Evolutionary conservation across 768 basidiomycete genomes (phyloP), one percentile per base, ranked within the genome.

Genomic region (Mrakia frigida): DNA sequence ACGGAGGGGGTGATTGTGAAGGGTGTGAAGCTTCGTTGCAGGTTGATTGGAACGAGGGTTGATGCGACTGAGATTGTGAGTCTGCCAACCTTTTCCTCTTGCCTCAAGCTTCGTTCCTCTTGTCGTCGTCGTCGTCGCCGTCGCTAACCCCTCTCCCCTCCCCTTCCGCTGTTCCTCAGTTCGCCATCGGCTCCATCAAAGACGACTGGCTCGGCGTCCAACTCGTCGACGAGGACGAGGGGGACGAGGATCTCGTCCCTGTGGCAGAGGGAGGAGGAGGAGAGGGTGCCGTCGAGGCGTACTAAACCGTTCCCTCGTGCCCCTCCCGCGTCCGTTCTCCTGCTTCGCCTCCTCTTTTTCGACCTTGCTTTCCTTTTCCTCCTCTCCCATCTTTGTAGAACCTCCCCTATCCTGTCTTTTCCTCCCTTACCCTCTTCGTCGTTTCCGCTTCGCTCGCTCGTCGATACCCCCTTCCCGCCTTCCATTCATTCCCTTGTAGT

Each of bases 11-110:
- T 77, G 79, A 95, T 98, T 78, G 92, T 95, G 83, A 95, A 94
- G 84, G 93, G 94, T 79, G 93, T 93, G 0, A 89, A 90, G 72
- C 90, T 98, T 69, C 89, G 97, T 53, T 87, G 98, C 83, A 96
- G 98, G 85, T 93, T 99, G 61, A 95, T 99, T n/a, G 97, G 97
- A 43, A 97, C 94, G 33, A 89, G 95, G 82, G 93, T 98, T 5
- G 97, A 99, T 82, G 94, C 95, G 46, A 98, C 94, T 33, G 95
- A 98, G 84, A 97, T 99, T 80, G 94, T 95, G 82, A 79, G 93
- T 85, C 11, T 41, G 39, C 6, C 6, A 46, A 2, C 43, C 37
- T 52, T 35, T 37, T 28, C 74, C 31, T 23, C 37, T 14, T 46
- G 2, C 43, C 16, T 46, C 43, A n/a, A n/a, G 9, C 43, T 9